A percentile compares a stretch with the other conserved stretches of the same genome.
phyloP scores from a whole-genome alignment of 441 rosid genomes.

The Croton laevigatus region DNA sequence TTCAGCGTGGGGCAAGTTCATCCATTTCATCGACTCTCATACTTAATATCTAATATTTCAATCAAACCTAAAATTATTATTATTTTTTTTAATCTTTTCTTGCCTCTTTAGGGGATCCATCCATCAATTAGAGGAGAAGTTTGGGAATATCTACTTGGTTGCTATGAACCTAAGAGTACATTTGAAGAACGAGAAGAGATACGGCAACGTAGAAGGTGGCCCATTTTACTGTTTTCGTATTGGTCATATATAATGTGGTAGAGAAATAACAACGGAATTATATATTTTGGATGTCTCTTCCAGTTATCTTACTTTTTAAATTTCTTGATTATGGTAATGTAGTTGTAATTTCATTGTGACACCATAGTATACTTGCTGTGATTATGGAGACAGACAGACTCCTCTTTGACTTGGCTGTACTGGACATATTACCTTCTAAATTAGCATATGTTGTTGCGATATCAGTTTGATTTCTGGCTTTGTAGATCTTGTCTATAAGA shows the following conservation, averaged over 20 bases:
- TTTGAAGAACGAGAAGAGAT: slow-evolving; percentile 79
- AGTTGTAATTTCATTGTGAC: too few relatives aligned
- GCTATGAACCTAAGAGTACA: slow-evolving; percentile 84
- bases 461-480: neutral
- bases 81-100: neutral
- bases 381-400: neutral
- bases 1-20: slow-evolving; percentile 75
- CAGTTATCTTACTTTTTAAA: neutral
- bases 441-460: neutral
- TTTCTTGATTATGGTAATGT: neutral
- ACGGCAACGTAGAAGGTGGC: slow-evolving; percentile 66
- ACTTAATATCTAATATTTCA: slow-evolving; percentile 7
- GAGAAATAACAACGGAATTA: neutral
- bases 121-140: slow-evolving; percentile 98
- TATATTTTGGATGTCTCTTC: neutral
- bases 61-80: neutral
- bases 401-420: neutral
- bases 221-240: slow-evolving; percentile 14
- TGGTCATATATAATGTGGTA: neutral
- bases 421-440: neutral
- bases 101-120: slow-evolving; percentile 64
- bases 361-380: neutral
- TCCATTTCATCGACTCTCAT: neutral
- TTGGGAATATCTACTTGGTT: slow-evolving; percentile 92
- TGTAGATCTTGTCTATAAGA: neutral